Evolutionary conservation across 2,329 filamentous ascomycete genomes (phyloP), one percentile per base, ranked within the genome.

Genomic region (Didymella pomorum): DNA sequence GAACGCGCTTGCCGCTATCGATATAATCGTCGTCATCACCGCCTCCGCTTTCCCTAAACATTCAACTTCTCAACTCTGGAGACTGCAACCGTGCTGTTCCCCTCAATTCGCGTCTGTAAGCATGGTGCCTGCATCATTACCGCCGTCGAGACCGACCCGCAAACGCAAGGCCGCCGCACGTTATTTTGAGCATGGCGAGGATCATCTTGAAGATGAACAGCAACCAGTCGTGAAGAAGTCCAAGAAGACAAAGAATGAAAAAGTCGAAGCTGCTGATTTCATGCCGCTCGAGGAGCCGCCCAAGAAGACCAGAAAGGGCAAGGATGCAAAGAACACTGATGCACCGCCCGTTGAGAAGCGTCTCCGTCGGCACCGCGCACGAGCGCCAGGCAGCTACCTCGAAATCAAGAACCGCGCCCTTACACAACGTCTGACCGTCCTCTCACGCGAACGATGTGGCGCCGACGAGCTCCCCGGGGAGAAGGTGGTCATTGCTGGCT

Each of bases 381-480:
- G 78, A 29, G 68, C 84, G 28, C 83, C 84, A 4, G 65, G 73
- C 18, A 74, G 75, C 1, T 86, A 81, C 68, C 62, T 80, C 2
- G 76, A 80, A 20, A 78, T 83, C 57, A 76, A 84, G 12, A 70
- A 74, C 3, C 80, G 84, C 47, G 83, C 83, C 4, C 71, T 73
- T 23, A 81, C 78, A 6, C 83, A 86, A 63, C 78, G 80, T 72
- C 84, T 89, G 79, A 86, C 84, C 54, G 80, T 88, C 8, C 77
- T 88, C 21, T 80, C 81, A 41, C 80, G 86, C 42, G 77, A 71
- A 49, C 75, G 82, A 10, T 69, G 71, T 35, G 79, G 78, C 5
- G 80, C 78, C 5, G 76, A 80, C 1, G 75, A 80, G 9, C 73
- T 71, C 2, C 83, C 81, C 0, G 74, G 81, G 54, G 86, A 90